Evolutionary conservation across 345 rosid species (phyloP).

Genomic region (Acer campestre): DNA sequence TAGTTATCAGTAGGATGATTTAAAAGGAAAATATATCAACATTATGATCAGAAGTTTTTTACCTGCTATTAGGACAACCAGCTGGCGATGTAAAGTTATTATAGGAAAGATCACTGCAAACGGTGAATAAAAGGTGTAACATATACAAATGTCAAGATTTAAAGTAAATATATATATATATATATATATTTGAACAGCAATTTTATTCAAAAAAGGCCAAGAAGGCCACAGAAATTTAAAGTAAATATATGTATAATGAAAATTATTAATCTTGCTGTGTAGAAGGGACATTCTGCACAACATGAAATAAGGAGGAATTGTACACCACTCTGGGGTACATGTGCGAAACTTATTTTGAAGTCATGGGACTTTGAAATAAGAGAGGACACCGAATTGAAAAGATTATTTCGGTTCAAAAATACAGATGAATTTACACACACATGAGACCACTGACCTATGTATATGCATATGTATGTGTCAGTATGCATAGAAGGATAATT

Average conservation of each 20-base stretch:
- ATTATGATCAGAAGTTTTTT: too few relatives aligned
- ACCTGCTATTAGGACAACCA: not conserved
- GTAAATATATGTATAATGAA: not conserved
- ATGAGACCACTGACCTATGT: too few relatives aligned
- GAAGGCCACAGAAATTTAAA: too few relatives aligned
- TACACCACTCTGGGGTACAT: not conserved
- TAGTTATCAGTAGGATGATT: not conserved
- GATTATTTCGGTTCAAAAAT: not conserved
- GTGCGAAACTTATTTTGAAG: not conserved
- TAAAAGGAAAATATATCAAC: not conserved
- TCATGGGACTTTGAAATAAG: not conserved
- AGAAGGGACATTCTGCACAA: not conserved
- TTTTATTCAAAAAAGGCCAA: too few relatives aligned
- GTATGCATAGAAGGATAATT: not conserved
- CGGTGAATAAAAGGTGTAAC: not conserved
- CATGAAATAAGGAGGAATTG: not conserved
- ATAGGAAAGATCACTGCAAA: constrained; percentile 70
- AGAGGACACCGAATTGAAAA: not conserved
- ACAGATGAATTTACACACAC: not conserved
- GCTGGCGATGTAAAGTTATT: constrained; percentile 57
- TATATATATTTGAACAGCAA: too few relatives aligned
- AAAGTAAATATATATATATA: not conserved
- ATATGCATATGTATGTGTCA: not conserved
- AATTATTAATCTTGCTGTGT: not conserved
- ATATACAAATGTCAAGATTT: not conserved